Evolutionary conservation across 495 filamentous ascomycete genomes (phyloP), one percentile per base, ranked within the genome.

Genomic region (Talaromyces stipitatus): DNA sequence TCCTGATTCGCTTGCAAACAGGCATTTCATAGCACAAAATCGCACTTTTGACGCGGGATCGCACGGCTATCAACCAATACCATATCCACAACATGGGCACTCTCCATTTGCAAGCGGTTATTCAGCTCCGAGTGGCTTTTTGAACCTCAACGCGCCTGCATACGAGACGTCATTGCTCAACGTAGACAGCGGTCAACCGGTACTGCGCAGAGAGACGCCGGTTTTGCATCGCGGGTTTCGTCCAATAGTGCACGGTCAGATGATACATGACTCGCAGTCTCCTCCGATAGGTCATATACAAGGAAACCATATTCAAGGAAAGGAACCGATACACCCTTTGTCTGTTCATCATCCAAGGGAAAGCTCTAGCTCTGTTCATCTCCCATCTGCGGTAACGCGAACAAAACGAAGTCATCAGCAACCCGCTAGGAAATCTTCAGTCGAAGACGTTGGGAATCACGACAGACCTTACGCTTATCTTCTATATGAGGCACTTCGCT

Each of bases 381-480:
- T 14, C 30, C 16, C 48, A 28, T 26, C 48, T 30, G 16, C 48
- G 6, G 6, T 30, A 18, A 18, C 14, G 24, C 48, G 48, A 4
- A 14, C 24, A 23, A 28, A 51, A 30, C 26, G 27, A 28, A 30
- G 27, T 30, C 18, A 27, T 12, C 12, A n/a, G 28, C n/a, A 28
- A 14, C 16, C 18, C 3, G 6, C n/a, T 4, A 18, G 26, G 12
- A 16, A 30, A 12, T 10, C 12, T 1, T 45, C 12, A n/a, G 64
- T 53, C 24, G 64, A 74, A 2, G 69, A 69, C n/a, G 69, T 73
- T 16, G 58, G 63, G 43, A 76, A 73, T 46, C 53, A 60, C 5
- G 79, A 82, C 9, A 75, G 80, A 47, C 90, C 92, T 0, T 98
- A 98, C 66, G 92, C 94, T 0, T 73, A 86, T 59, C 79, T 96